Percentiles rank a stretch among this genome's conserved stretches.
These are phyloP conservation scores for Monosporascus sp. DNA, from an alignment of 2,329 filamentous ascomycete genomes.

Conservation along the genomic window DNA sequence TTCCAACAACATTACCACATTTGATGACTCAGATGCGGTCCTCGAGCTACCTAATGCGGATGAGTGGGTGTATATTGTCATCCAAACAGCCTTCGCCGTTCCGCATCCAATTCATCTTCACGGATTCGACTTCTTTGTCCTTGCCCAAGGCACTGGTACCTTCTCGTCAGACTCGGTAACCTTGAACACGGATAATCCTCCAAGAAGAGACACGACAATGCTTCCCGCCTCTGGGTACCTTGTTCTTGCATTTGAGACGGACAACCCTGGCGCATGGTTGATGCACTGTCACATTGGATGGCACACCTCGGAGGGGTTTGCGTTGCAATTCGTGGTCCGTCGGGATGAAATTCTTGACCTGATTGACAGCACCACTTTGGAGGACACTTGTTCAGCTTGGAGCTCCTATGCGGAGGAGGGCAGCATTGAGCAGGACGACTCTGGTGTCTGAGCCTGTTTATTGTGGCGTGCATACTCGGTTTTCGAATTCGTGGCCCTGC, in stretches of 20 bases:
- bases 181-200: slow-evolving; percentile 36
- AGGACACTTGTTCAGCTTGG: slow-evolving; percentile 21
- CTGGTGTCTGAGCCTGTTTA: slow-evolving; percentile 20
- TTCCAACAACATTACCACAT: slow-evolving; percentile 17
- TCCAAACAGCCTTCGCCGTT: slow-evolving; percentile 23
- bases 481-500: too few species aligned
- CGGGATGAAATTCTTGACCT: slow-evolving; percentile 19
- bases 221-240: slow-evolving; percentile 40
- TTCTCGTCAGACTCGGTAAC: slow-evolving; percentile 21
- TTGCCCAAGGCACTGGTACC: slow-evolving; percentile 25
- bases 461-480: too few species aligned
- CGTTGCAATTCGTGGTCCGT: slow-evolving; percentile 43
- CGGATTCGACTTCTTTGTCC: slow-evolving; percentile 37
- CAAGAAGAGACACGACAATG: slow-evolving; percentile 42
- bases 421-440: slow-evolving; percentile 19
- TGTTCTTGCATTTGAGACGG: slow-evolving; percentile 41
- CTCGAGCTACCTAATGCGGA: slow-evolving; percentile 18
- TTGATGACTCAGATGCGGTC: slow-evolving; percentile 23
- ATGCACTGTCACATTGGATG: slow-evolving; percentile 37
- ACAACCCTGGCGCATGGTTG: slow-evolving; percentile 48
- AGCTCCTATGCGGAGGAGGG: slow-evolving; percentile 14
- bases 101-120: slow-evolving; percentile 33
- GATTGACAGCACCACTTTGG: slow-evolving; percentile 15
- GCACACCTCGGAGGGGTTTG: slow-evolving; percentile 44
- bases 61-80: slow-evolving; percentile 29